These are phyloP conservation scores for Aspergillus tanneri DNA, from an alignment of 2,329 filamentous ascomycete species.

Conservation along the genomic window DNA sequence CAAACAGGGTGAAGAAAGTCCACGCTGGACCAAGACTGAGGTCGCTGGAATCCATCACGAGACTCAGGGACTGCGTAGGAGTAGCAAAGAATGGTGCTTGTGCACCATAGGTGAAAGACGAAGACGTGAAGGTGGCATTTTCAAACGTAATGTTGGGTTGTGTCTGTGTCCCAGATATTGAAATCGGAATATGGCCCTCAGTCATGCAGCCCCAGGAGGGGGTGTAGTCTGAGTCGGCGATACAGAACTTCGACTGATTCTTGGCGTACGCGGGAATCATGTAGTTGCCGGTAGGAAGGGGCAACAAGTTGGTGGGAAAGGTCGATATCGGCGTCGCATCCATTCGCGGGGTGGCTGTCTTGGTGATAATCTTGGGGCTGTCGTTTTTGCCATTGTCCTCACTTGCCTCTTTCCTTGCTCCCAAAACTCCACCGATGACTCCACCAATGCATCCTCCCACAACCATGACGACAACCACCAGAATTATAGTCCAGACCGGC, in stretches of 20 bases:
- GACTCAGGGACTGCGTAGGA: constrained; percentile 49
- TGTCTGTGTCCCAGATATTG: constrained; percentile 26
- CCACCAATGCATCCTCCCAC: constrained; percentile 54
- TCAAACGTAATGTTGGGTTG: constrained; percentile 39
- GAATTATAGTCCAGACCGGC: constrained; percentile 52
- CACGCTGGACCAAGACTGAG: constrained; percentile 59
- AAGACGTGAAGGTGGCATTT: constrained; percentile 35
- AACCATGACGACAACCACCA: constrained; percentile 48
- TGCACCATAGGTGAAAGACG: constrained; percentile 58
- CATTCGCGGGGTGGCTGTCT: constrained; percentile 50
- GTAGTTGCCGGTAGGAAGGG: constrained; percentile 53
- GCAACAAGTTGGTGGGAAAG: constrained; percentile 44
- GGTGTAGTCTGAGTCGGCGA: constrained; percentile 46
- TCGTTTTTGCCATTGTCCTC: constrained; percentile 24
- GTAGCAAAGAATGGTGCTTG: constrained; percentile 55
- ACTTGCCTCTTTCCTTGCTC: constrained; percentile 41
- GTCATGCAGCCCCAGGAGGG: constrained; percentile 53
- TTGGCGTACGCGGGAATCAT: constrained; percentile 50
- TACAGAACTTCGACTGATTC: constrained; percentile 51
- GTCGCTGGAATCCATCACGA: constrained; percentile 59
- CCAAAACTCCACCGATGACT: constrained; percentile 54
- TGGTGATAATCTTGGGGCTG: constrained; percentile 41
- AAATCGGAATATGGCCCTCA: constrained; percentile 35
- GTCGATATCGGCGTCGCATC: constrained; percentile 53
- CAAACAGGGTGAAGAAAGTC: constrained; percentile 62